Evolutionary conservation across 225 moss, liverwort and hornwort genomes (phyloP), one percentile per base, ranked within the genome.

Genomic region (Sphagnum tenellum): DNA sequence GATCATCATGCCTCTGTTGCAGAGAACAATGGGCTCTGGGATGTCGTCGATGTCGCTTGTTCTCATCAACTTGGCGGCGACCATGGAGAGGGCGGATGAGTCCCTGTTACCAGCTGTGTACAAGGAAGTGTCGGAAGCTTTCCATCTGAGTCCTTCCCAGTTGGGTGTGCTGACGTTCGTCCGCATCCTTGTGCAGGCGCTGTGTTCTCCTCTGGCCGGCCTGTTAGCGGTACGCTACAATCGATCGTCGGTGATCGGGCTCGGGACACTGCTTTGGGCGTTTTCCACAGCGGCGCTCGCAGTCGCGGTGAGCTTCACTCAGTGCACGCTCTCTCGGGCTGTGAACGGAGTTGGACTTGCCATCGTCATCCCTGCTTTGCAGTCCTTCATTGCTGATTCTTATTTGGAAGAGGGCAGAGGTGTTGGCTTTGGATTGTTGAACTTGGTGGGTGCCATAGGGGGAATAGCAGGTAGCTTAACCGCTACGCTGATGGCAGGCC

Each of bases 141-240:
- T 67, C 4, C 4, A n/a, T n/a, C n/a, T n/a, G 12, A 55, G 55
- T 5, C 66, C 66, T 8, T 44, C 56, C 3, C 55, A 46, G 8
- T 56, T 67, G 66, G 66, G 66, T 12, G 56, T 55, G 4, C 54
- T 67, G 45, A 67, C 66, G 9, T 55, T 57, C 9, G 50, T 67
- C 14, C 55, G 66, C 44, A 49, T 46, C 8, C 66, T 67, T 44
- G 44, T 51, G 2, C 55, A 67, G 50, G 56, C 66, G 4, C 44
- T 67, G 45, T 67, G 66, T 56, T 55, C 55, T 5, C 66, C 66
- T 67, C 46, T 47, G 8, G 56, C 55, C 3, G 66, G 55, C 9
- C 56, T 55, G 55, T 13, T 51, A 9, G 52, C 66, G 2, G 45
- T 67, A 11, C 66, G 56, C 12, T 51, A 67, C 56, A 68, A 68